Evolutionary conservation across 805 yeast genomes (phyloP).

Genomic region (Komagataella populi): DNA sequence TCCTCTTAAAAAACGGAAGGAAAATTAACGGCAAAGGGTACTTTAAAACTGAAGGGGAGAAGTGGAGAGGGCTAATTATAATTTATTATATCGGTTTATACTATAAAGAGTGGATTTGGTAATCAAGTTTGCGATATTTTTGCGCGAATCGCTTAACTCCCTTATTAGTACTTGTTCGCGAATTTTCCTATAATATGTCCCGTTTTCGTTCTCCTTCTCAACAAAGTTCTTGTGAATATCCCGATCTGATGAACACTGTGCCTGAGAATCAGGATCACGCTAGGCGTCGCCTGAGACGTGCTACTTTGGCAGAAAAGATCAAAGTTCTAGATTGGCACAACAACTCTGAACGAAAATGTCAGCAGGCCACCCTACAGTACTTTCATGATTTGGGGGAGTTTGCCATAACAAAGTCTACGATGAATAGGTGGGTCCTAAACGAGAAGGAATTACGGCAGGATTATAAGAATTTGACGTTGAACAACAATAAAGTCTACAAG

Average conservation of each 20-base stretch:
- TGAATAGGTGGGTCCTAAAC: slow-evolving; percentile 24
- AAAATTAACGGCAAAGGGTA: neutral
- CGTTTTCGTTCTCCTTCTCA: neutral
- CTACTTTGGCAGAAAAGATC: slow-evolving; percentile 23
- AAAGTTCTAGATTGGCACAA: slow-evolving; percentile 22
- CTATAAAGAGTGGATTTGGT: neutral
- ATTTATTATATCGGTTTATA: neutral
- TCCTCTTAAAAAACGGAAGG: neutral
- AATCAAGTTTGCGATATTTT: neutral
- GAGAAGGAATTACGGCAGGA: slow-evolving; percentile 17
- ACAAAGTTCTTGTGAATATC: neutral
- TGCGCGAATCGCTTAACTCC: neutral
- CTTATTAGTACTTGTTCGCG: neutral
- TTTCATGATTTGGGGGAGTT: slow-evolving; percentile 17
- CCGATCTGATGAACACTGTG: neutral
- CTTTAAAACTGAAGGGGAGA: too few relatives aligned
- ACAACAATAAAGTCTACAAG: slow-evolving; percentile 15
- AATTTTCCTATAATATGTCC: neutral
- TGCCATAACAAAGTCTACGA: slow-evolving; percentile 22
- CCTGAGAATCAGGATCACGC: slow-evolving; percentile 1
- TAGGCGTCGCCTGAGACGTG: slow-evolving; percentile 14
- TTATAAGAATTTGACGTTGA: slow-evolving; percentile 12
- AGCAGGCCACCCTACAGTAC: slow-evolving; percentile 19
- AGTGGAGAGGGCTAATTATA: neutral
- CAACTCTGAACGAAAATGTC: slow-evolving; percentile 16